Evolutionary conservation across 805 yeast species (phyloP).

Genomic region (Vanderwaltozyma verrucispora): DNA sequence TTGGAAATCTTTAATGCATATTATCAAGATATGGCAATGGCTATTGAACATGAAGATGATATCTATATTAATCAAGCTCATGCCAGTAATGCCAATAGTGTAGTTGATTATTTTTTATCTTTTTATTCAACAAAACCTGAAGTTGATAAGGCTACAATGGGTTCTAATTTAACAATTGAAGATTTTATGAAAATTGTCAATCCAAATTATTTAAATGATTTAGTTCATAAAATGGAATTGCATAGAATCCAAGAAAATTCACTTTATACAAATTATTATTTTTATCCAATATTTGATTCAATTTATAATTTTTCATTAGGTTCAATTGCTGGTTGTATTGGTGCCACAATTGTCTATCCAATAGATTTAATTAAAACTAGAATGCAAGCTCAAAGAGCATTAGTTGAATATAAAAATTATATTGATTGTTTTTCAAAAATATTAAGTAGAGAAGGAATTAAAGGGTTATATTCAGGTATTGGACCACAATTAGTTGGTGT

Average conservation of each 20-base stretch:
- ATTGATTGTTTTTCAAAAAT: conserved; percentile 79
- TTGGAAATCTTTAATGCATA: conserved; percentile 20
- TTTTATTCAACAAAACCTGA: conserved; percentile 1
- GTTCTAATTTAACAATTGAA: conserved; percentile 26
- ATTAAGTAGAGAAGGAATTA: conserved; percentile 61
- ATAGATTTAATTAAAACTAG: conserved; percentile 93
- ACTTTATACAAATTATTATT: conserved; percentile 29
- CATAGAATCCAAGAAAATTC: conserved; percentile 20
- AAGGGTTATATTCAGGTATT: conserved; percentile 84
- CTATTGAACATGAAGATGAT: conserved; percentile 12
- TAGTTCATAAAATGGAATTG: conserved; percentile 25
- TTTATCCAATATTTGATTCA: conserved; percentile 70
- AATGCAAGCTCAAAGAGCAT: conserved; percentile 88
- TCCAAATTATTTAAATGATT: conserved; percentile 31
- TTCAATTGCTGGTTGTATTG: conserved; percentile 93
- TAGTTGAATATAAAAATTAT: conserved; percentile 64
- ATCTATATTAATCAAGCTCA: conserved; percentile 3
- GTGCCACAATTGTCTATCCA: conserved; percentile 97
- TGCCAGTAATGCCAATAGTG: conserved; percentile 5
- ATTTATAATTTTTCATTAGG: conserved; percentile 82
- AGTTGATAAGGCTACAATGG: conserved; percentile 12
- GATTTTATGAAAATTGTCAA: conserved; percentile 34
- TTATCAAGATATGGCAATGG: conserved; percentile 19
- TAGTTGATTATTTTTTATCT: conserved; percentile 11
- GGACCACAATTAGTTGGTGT: conserved; percentile 94